These are phyloP conservation scores for Pseudonitzschia multistriata DNA, from an alignment of 108 stramenopile species.

Conservation along the genomic window DNA sequence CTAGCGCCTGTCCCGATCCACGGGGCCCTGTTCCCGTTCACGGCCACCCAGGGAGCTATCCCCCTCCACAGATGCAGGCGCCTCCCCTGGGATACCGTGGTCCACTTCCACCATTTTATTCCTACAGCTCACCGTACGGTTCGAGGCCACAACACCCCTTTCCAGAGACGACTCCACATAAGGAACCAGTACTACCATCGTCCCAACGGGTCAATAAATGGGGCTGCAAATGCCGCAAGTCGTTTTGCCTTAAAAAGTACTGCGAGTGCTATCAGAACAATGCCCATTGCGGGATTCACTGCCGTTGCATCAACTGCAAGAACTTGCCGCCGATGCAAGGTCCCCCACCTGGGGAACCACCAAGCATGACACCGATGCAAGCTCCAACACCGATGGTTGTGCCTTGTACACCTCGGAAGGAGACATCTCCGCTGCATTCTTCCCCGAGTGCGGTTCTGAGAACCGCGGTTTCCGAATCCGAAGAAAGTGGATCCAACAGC, in stretches of 20 bases:
- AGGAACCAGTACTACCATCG: not conserved
- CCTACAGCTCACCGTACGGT: slow-evolving; percentile 5
- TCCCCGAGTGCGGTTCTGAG: not conserved
- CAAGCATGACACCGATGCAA: not conserved
- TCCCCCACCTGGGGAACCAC: not conserved
- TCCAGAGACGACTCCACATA: not conserved
- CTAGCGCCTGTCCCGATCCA: too few relatives aligned
- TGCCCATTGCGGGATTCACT: slow-evolving; percentile 79
- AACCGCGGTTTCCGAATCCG: not conserved
- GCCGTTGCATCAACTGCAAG: slow-evolving; percentile 51
- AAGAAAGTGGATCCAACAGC: not conserved
- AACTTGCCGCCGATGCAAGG: slow-evolving; percentile 21
- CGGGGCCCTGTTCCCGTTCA: slow-evolving; percentile 3
- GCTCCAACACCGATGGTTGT: not conserved
- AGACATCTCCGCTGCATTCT: not conserved
- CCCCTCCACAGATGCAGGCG: slow-evolving; percentile 18
- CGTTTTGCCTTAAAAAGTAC: slow-evolving; percentile 91
- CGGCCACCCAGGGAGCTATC: slow-evolving; percentile 4
- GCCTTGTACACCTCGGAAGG: not conserved
- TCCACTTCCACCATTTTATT: too few relatives aligned
- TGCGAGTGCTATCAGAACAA: slow-evolving; percentile 90
- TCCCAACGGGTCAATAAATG: slow-evolving; percentile 34
- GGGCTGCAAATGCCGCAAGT: slow-evolving; percentile 94
- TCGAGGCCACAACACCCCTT: not conserved
- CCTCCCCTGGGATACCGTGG: slow-evolving; percentile 9